Evolutionary conservation across 164 flowering plant genomes (phyloP).

Genomic region (Vitis cinerea): DNA sequence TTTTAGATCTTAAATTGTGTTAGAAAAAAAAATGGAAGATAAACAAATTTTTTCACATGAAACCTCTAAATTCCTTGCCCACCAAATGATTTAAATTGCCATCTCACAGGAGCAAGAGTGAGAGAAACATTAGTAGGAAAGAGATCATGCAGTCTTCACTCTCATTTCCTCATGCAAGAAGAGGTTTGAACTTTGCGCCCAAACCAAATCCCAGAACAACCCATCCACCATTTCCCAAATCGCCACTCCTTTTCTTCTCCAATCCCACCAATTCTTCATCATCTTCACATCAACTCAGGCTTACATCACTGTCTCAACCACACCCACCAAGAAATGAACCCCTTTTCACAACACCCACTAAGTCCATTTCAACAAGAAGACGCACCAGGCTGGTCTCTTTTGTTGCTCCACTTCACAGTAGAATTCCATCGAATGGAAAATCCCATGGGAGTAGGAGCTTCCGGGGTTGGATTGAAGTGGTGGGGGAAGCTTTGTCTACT

Average conservation of each 20-base stretch:
- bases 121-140: neutral
- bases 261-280: neutral
- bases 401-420: constrained; percentile 29
- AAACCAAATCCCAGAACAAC: neutral
- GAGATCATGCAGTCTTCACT: constrained; percentile 11
- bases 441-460: constrained; percentile 16
- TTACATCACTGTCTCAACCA: neutral
- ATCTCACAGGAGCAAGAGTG: neutral
- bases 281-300: neutral
- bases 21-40: too few relatives aligned
- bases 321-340: neutral
- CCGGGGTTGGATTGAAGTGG: constrained; percentile 35
- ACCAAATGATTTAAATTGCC: too few relatives aligned
- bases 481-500: constrained; percentile 58
- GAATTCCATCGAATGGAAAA: constrained; percentile 35
- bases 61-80: too few relatives aligned
- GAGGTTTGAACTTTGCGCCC: neutral
- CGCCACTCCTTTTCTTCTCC: neutral
- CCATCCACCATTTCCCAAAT: neutral
- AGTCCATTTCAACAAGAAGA: neutral
- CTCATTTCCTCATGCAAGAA: constrained; percentile 4
- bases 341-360: neutral
- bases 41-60: too few relatives aligned
- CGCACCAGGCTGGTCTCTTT: too few relatives aligned
- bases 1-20: too few relatives aligned